A percentile compares a stretch with the other conserved stretches of the same genome.
phyloP scores from a whole-genome alignment of 371 early-diverging fungal species.

The Lichtheimia ramosa region DNA sequence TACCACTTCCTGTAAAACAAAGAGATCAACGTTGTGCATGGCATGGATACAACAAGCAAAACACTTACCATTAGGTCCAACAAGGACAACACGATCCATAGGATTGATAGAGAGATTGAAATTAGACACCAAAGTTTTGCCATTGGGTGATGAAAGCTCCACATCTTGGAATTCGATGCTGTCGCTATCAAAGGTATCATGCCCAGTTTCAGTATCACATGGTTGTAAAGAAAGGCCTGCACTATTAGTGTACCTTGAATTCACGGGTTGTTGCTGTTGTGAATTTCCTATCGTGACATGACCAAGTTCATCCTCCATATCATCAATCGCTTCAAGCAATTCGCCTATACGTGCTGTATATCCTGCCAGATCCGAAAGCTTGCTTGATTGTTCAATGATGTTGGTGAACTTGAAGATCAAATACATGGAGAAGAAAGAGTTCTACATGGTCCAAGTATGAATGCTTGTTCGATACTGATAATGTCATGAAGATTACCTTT shows the following conservation, averaged over 20 bases:
- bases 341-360: constrained; percentile 86
- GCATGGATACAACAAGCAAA: neutral
- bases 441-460: constrained; percentile 26
- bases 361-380: constrained; percentile 79
- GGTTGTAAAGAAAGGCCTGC: neutral
- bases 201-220: neutral
- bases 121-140: constrained; percentile 38
- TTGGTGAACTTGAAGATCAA: constrained; percentile 72
- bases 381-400: constrained; percentile 68
- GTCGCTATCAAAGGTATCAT: constrained; percentile 10
- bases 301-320: constrained; percentile 43
- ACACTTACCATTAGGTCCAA: constrained; percentile 67
- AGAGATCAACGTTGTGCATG: neutral
- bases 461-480: neutral
- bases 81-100: constrained; percentile 64
- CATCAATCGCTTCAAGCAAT: constrained; percentile 71
- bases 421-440: constrained; percentile 79
- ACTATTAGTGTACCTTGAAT: neutral
- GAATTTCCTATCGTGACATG: constrained; percentile 45
- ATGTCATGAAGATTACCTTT: constrained; percentile 32
- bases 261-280: neutral
- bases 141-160: constrained; percentile 29
- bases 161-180: constrained; percentile 39
- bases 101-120: constrained; percentile 48
- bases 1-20: constrained; percentile 46